These are phyloP conservation scores for peach (Prunus persica) DNA, from an alignment of 306 rosid genomes.

Conservation along the genomic window DNA sequence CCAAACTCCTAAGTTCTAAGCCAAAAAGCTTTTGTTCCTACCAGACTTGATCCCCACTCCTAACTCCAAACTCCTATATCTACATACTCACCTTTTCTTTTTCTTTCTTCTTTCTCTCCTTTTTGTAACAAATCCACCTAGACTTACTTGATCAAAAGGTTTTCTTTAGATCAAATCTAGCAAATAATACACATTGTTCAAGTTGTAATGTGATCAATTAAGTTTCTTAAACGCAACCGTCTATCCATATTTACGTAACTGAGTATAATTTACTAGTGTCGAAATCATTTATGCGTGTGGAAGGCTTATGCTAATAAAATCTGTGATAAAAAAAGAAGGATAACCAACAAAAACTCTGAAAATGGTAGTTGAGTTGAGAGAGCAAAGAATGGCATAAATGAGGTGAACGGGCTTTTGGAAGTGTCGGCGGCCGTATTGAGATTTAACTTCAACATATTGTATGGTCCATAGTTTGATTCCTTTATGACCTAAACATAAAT, in stretches of 20 bases:
- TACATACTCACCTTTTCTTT: not conserved
- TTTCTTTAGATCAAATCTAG: not conserved
- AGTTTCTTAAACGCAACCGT: too few species aligned
- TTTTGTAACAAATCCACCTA: not conserved
- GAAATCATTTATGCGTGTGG: not conserved
- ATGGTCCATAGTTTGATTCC: not conserved
- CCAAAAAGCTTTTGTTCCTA: not conserved
- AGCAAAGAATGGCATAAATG: not conserved
- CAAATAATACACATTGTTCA: not conserved
- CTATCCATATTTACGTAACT: too few species aligned
- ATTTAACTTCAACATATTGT: not conserved
- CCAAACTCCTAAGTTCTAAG: not conserved
- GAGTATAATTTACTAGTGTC: too few species aligned
- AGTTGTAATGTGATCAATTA: not conserved
- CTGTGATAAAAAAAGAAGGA: not conserved
- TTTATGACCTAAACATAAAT: not conserved
- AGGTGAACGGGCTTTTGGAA: not conserved
- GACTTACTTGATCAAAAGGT: not conserved
- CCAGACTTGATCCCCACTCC: too few species aligned
- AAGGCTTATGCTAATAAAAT: not conserved
- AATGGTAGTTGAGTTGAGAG: not conserved
- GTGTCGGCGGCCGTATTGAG: slow-evolving; percentile 16
- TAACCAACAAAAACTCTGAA: not conserved
- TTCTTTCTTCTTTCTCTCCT: not conserved
- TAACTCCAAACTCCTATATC: too few species aligned